A percentile compares a stretch with the other conserved stretches of the same genome.
phyloP scores from a whole-genome alignment of 1,284 basidiomycete genomes.

The Cryptococcus deneoformans region DNA sequence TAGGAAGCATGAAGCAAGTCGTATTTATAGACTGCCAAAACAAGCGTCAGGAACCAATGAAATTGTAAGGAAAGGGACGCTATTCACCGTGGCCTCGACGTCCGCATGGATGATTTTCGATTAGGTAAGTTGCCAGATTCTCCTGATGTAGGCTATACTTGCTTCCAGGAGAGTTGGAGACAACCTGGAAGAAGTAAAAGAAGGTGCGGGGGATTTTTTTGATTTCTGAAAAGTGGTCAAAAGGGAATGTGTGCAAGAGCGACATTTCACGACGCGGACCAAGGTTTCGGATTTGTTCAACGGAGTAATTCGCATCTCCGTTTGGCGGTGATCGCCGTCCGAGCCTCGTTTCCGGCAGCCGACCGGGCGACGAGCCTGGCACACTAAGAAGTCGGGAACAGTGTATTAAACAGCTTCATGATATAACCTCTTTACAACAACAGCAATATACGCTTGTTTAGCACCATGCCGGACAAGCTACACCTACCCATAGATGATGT shows the following conservation, averaged over 20 bases:
- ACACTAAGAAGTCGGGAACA: no score
- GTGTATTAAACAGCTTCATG: no score
- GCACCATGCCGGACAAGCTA: conserved; percentile 2
- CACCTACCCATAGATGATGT: conserved; percentile 20
- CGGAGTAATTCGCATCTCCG: no score
- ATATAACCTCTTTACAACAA: no score
- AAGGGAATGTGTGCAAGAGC: neutral
- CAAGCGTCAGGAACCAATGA: neutral
- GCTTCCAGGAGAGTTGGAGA: neutral
- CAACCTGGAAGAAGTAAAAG: no score
- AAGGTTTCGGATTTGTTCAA: no score
- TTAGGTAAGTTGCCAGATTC: neutral
- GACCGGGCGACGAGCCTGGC: no score
- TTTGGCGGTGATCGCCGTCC: no score
- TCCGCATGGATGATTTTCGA: neutral
- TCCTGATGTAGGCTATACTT: neutral
- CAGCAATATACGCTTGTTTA: no score
- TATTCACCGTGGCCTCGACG: neutral
- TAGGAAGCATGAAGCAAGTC: conserved; percentile 19
- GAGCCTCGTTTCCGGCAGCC: no score
- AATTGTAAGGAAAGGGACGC: neutral
- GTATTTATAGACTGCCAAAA: no score
- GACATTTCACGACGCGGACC: neutral
- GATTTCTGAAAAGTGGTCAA: neutral
- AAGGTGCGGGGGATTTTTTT: neutral